Base-by-base conservation (phyloP, 768 basidiomycete genomes). In the Amanita pallidorosea region DNA sequence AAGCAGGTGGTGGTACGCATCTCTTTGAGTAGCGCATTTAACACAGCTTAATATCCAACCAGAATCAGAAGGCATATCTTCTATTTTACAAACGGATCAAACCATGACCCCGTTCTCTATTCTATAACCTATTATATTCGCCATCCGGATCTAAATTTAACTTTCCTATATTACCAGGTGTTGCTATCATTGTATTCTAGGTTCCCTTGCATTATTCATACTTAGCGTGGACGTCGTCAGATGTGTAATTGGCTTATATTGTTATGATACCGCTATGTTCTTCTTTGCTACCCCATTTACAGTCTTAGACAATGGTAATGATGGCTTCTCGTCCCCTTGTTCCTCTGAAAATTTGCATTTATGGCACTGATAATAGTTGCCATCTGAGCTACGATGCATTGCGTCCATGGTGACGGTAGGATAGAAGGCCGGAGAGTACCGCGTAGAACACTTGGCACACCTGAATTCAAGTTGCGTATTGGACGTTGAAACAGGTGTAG, bases 1-100 rank as follows among this genome's bases (percentile, higher is more conserved):
- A 85, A 79, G 60, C 85, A 93, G 62, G 86, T 96, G 5, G 85
- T 91, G 47, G 90, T 94, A 60, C 57, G 87, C 23, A 18, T 53
- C 40, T 47, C 9, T 13, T 4, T 12, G 3, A 33, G 3, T 13
- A 13, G 33, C 5, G 13, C 13, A 5, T 13, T 4, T 2, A 17
- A 55, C 51, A 49, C 40, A 45, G 33, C 36, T 40, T 45, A 22
- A 42, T 44, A 25, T 59, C n/a, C 17, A 13, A 41, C 53, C 58
- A 76, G 68, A 71, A 63, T 57, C 68, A 69, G 53, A 71, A 85
- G 72, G 88, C 88, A 60, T 90, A 90, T 60, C 84, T 90, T 40
- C 66, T 90, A 64, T 90, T 86, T 64, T 90, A 87, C 67, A 87
- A 87, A 63, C 71, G 85, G 60, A 73, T 71, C 51, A 73, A 68